phyloP scores from a whole-genome alignment of 2,329 filamentous ascomycete genomes.

The Blastomyces silverae region DNA sequence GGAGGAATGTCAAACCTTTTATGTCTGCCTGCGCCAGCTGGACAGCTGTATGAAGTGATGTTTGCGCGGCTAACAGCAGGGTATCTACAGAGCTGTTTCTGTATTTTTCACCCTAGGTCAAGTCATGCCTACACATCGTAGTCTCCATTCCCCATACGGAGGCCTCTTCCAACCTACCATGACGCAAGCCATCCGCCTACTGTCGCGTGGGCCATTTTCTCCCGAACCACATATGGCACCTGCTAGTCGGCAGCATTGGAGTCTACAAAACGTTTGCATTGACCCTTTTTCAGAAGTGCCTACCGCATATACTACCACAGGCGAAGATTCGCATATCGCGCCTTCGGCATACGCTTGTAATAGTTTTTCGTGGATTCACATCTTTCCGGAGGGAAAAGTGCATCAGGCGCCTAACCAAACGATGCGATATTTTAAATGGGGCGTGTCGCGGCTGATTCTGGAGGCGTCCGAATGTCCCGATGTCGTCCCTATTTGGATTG shows the following conservation, averaged over 20 bases:
- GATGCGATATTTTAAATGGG: constrained; percentile 98
- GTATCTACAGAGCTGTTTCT: constrained; percentile 51
- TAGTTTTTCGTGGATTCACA: constrained; percentile 78
- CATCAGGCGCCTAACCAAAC: constrained; percentile 74
- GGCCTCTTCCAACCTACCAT: constrained; percentile 88
- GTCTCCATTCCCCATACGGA: constrained; percentile 68
- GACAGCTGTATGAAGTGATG: neutral
- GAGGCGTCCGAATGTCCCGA: constrained; percentile 83
- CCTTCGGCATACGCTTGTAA: constrained; percentile 65
- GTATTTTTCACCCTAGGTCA: constrained; percentile 86
- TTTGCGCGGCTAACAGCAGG: neutral
- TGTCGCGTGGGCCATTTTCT: constrained; percentile 61
- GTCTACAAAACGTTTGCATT: constrained; percentile 39
- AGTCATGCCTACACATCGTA: constrained; percentile 80
- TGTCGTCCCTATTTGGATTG: constrained; percentile 88
- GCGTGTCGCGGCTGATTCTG: constrained; percentile 80
- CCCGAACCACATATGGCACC: constrained; percentile 41
- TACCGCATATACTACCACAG: constrained; percentile 37
- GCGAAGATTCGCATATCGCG: constrained; percentile 51
- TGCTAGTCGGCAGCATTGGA: constrained; percentile 35
- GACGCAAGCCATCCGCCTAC: constrained; percentile 72
- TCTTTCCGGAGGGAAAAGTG: constrained; percentile 92
- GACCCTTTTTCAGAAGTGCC: constrained; percentile 43
- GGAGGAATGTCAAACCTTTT: neutral
- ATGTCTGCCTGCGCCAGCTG: constrained; percentile 10